Evolutionary conservation across 768 basidiomycete genomes (phyloP).

Genomic region (Agrocybe praecox): DNA sequence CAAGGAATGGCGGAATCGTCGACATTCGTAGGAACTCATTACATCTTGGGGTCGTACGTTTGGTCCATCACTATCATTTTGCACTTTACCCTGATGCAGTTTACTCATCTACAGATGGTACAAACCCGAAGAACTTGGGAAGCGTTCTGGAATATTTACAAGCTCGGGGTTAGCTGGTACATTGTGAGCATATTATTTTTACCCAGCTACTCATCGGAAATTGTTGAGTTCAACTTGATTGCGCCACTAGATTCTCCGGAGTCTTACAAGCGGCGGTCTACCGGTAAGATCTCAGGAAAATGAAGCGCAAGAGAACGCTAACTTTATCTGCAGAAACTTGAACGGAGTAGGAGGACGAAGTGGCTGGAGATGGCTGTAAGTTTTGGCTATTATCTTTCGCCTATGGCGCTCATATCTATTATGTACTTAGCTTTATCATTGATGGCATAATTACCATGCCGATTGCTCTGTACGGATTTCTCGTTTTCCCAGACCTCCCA

Average conservation of each 20-base stretch:
- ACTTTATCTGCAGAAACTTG: slow-evolving; percentile 42
- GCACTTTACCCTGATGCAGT: background rate
- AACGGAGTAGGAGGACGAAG: slow-evolving; percentile 54
- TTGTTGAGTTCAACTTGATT: too few relatives aligned
- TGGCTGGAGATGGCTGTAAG: slow-evolving; percentile 72
- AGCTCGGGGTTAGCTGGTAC: slow-evolving; percentile 63
- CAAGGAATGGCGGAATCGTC: slow-evolving; percentile 76
- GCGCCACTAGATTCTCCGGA: slow-evolving; percentile 55
- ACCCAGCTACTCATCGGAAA: too few relatives aligned
- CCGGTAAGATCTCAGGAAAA: slow-evolving; percentile 30
- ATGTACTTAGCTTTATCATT: slow-evolving; percentile 55
- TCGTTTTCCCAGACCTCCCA: slow-evolving; percentile 75
- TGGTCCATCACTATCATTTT: background rate
- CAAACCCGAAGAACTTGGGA: slow-evolving; percentile 68
- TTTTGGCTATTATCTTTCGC: slow-evolving; percentile 3
- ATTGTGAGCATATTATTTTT: slow-evolving; percentile 38
- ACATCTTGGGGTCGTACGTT: slow-evolving; percentile 70
- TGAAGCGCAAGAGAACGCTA: background rate
- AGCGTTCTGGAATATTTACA: slow-evolving; percentile 73
- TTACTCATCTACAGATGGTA: slow-evolving; percentile 55
- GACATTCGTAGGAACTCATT: slow-evolving; percentile 77
- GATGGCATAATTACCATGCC: slow-evolving; percentile 74
- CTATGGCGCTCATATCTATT: background rate
- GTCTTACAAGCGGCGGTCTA: slow-evolving; percentile 68
- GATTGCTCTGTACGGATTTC: slow-evolving; percentile 71